Evolutionary conservation across 2,329 filamentous ascomycete genomes (phyloP).

Genomic region (Beauveria australis): DNA sequence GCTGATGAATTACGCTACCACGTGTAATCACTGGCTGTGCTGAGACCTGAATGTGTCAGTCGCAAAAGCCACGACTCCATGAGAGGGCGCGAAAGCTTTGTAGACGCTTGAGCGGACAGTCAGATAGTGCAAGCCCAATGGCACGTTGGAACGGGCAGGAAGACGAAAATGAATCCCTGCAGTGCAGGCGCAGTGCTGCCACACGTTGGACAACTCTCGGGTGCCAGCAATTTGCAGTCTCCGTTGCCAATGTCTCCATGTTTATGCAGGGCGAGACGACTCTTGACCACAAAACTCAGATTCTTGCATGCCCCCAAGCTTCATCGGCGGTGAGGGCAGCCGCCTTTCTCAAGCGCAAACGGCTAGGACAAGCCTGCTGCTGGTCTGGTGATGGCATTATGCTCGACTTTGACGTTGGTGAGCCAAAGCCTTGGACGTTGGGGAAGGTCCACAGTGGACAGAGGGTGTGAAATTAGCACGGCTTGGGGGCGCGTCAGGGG

Average conservation of each 20-base stretch:
- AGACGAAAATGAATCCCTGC: conserved; percentile 5
- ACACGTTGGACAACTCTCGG: conserved; percentile 4
- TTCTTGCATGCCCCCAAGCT: not conserved
- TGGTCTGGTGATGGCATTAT: not conserved
- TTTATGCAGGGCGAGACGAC: not conserved
- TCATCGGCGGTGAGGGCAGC: not conserved
- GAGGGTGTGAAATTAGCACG: conserved; percentile 2
- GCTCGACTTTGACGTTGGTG: not conserved
- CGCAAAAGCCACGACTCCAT: not conserved
- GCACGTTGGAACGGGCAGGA: not conserved
- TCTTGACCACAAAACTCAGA: too few relatives aligned
- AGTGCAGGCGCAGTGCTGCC: not conserved
- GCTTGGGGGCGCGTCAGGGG: conserved; percentile 1
- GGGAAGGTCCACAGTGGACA: not conserved
- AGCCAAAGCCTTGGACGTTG: not conserved
- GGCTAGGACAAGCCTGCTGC: not conserved
- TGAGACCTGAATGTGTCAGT: conserved; percentile 1
- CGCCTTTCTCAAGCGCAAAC: not conserved
- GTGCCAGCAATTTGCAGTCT: not conserved
- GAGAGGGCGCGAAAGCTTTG: not conserved
- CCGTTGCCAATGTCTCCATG: not conserved
- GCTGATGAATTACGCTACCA: not conserved
- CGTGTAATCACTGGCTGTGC: not conserved
- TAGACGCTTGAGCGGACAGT: not conserved
- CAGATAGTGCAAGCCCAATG: not conserved